Conservation (phyloP, 1,284 basidiomycete genomes). For the Ceratorhiza oryzae-sativae region DNA sequence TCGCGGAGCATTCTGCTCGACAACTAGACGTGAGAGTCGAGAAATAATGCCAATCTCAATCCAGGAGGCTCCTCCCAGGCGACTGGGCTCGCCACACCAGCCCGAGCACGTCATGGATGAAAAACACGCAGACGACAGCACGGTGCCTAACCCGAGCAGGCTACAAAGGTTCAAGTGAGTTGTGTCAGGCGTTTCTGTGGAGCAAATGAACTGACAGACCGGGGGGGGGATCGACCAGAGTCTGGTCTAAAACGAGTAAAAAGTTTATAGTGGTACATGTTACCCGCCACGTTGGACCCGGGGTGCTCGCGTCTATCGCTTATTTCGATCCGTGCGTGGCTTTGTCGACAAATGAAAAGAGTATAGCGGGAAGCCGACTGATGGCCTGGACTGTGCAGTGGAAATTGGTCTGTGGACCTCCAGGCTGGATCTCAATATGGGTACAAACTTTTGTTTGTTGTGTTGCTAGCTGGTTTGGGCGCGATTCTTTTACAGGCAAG, state of each 20-base stretch:
- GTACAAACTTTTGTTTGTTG: slow-evolving; percentile 86
- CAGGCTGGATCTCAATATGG: slow-evolving; percentile 79
- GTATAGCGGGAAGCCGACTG: not conserved
- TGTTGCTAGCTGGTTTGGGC: slow-evolving; percentile 83
- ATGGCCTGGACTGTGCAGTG: slow-evolving; percentile 47
- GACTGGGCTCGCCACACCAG: not conserved
- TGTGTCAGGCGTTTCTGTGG: too few relatives aligned
- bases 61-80: not conserved
- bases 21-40: not conserved
- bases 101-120: not conserved
- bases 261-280: slow-evolving; percentile 35
- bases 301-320: slow-evolving; percentile 25
- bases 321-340: slow-evolving; percentile 36
- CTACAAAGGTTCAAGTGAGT: slow-evolving; percentile 19
- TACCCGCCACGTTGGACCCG: slow-evolving; percentile 30
- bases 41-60: not conserved
- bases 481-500: slow-evolving; percentile 78
- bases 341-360: not conserved
- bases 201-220: not conserved
- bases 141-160: not conserved
- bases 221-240: not conserved
- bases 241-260: slow-evolving; percentile 22
- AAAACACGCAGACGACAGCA: not conserved
- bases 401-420: slow-evolving; percentile 79
- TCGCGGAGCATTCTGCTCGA: not conserved